Evolutionary conservation across 2,329 filamentous ascomycete genomes (phyloP), one percentile per base, ranked within the genome.

Genomic region (Penicillium palitans): DNA sequence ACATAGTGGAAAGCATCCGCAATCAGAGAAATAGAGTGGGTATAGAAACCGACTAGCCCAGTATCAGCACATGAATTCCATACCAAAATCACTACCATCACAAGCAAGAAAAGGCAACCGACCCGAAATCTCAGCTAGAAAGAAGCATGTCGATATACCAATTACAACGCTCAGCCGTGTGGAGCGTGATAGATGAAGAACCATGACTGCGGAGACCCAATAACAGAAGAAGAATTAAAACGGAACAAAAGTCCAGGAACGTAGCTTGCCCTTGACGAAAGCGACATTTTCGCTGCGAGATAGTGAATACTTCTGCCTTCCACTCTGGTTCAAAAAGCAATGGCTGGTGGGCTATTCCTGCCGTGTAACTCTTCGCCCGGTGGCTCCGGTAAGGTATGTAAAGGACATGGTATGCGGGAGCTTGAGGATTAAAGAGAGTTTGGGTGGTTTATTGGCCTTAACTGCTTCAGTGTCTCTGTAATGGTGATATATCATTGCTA

Each of bases 1-100:
- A 89, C 87, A 69, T 91, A 90, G 70, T 92, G 90, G 66, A 92
- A 91, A 1, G 90, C 88, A 79, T 93, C 90, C 29, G 90, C 89
- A 27, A 92, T 79, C 2, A 93, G 78, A 0, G 88, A 88, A 12
- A 93, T 79, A 0, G 89, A 91, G 52, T 81, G 80, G 1, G 90
- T 91, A 60, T 85, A 86, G 66, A 90, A 88, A 2, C 87, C 87
- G 59, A 88, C 84, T 84, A 60, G 9, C 25, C 25, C 25, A 31
- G 35, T 39, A 40, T 60, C 35, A 66, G 60, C 24, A 57, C 19
- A 6, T 15, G 8, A 6, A n/a, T 8, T 7, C 8, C 13, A n/a
- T 48, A 35, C 5, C 15, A 25, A 35, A 35, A 25, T 15, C 13
- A 35, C 7, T 33, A 33, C 19, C 19, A 33, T 2, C 10, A 15